A percentile compares a stretch with the other conserved stretches of the same genome.
Conservation (phyloP, 176 grass and related monocot genomes). For the Aegilops speltoides region DNA sequence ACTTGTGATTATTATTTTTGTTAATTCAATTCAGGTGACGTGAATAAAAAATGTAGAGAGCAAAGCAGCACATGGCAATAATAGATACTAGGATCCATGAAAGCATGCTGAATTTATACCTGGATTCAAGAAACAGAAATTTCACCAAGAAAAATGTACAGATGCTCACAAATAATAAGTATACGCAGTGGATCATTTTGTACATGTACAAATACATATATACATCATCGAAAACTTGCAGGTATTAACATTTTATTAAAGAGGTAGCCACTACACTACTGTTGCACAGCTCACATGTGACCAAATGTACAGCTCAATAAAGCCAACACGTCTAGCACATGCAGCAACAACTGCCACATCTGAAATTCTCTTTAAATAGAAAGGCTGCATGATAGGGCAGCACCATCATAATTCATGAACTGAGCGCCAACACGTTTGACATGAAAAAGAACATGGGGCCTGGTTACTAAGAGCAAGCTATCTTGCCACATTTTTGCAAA, state of each 20-base stretch:
- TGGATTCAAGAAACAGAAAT: neutral
- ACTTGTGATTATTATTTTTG: neutral
- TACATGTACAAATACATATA: neutral
- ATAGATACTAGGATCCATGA: neutral
- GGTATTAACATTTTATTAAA: slow-evolving; percentile 12
- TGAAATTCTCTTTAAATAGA: neutral
- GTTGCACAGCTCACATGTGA: neutral
- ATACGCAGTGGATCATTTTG: neutral
- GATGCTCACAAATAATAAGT: neutral
- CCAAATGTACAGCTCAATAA: neutral
- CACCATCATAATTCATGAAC: neutral
- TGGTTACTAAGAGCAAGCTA: neutral
- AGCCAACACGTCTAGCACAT: slow-evolving; percentile 9
- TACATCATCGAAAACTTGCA: neutral
- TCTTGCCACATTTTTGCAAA: neutral
- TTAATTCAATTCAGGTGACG: slow-evolving; percentile 24
- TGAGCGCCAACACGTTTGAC: neutral
- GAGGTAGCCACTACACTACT: neutral
- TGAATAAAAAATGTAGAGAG: slow-evolving; percentile 13
- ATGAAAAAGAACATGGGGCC: neutral
- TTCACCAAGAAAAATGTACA: neutral
- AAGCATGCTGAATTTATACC: slow-evolving; percentile 16
- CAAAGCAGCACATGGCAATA: neutral
- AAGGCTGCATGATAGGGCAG: neutral
- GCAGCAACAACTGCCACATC: slow-evolving; percentile 8